Conservation (phyloP, 305 asterid species). For the Fraxinus floribunda region DNA sequence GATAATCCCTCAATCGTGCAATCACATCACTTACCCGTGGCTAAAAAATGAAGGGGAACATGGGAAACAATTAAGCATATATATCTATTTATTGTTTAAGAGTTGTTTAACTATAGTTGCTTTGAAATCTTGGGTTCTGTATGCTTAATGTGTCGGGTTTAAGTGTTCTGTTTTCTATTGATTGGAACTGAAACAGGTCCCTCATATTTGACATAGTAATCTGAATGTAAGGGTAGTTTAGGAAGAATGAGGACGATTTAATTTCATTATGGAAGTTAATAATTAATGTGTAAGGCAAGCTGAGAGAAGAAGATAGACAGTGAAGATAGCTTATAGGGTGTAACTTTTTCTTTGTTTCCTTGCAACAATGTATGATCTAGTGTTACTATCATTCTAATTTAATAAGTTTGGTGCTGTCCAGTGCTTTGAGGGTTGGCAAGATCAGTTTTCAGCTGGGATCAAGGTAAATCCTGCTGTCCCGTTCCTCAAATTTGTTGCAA, state of each 20-base stretch:
- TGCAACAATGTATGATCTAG: slow-evolving; percentile 6
- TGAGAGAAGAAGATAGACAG: background rate
- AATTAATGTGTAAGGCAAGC: background rate
- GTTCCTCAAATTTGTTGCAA: slow-evolving; percentile 1
- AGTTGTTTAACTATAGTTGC: background rate
- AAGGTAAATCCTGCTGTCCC: slow-evolving; percentile 48
- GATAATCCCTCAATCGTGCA: background rate
- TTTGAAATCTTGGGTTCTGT: background rate
- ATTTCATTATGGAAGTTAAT: slow-evolving; percentile 7
- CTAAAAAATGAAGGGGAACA: slow-evolving; percentile 12
- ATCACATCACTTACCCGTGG: background rate
- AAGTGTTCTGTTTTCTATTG: slow-evolving; percentile 15
- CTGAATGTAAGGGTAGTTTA: slow-evolving; percentile 12
- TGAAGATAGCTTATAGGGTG: slow-evolving; percentile 14
- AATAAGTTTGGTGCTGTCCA: slow-evolving; percentile 35
- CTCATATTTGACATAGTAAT: slow-evolving; percentile 1
- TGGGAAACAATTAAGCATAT: background rate
- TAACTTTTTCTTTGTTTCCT: slow-evolving; percentile 11
- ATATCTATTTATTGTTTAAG: background rate
- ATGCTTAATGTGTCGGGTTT: background rate
- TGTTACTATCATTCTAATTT: slow-evolving; percentile 24
- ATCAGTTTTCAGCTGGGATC: slow-evolving; percentile 87
- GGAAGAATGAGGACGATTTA: slow-evolving; percentile 7
- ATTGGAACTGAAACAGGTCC: slow-evolving; percentile 1
- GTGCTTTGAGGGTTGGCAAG: slow-evolving; percentile 68